A percentile compares a stretch with the other conserved stretches of the same genome.
These are phyloP conservation scores for Aethionema arabicum DNA, from an alignment of 345 rosid genomes.

Conservation along the genomic window DNA sequence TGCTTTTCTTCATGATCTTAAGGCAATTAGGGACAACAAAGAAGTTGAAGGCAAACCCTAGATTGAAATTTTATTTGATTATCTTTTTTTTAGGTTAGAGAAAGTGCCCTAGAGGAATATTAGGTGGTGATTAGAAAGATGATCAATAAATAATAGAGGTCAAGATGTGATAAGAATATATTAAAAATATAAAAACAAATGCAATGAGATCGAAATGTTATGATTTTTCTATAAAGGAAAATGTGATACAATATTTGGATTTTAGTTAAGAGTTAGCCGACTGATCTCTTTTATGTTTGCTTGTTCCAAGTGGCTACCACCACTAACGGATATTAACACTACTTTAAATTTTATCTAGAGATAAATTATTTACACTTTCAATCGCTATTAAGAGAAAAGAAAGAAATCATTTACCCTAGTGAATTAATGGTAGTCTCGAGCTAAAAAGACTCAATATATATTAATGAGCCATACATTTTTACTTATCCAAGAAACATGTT, in stretches of 20 bases:
- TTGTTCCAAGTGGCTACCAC: slow-evolving; percentile 33
- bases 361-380: no score
- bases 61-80: not conserved
- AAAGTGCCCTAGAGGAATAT: slow-evolving; percentile 30
- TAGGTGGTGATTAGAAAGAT: slow-evolving; percentile 34
- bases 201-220: slow-evolving; percentile 30
- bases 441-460: no score
- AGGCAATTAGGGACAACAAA: slow-evolving; percentile 11
- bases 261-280: slow-evolving; percentile 35
- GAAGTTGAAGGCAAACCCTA: slow-evolving; percentile 33
- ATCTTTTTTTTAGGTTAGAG: not conserved
- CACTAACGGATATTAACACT: slow-evolving; percentile 19
- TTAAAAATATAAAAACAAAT: slow-evolving; percentile 5
- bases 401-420: no score
- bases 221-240: slow-evolving; percentile 17
- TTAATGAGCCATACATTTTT: no score
- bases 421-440: no score
- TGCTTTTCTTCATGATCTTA: slow-evolving; percentile 24
- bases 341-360: not conserved
- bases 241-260: slow-evolving; percentile 25
- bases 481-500: no score
- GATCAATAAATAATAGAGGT: slow-evolving; percentile 32
- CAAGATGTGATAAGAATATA: slow-evolving; percentile 14
- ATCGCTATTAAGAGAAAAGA: no score
- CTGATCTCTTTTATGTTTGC: slow-evolving; percentile 29